Base-by-base conservation (phyloP, 148 eudicot species). In the Camellia granthamiana region DNA sequence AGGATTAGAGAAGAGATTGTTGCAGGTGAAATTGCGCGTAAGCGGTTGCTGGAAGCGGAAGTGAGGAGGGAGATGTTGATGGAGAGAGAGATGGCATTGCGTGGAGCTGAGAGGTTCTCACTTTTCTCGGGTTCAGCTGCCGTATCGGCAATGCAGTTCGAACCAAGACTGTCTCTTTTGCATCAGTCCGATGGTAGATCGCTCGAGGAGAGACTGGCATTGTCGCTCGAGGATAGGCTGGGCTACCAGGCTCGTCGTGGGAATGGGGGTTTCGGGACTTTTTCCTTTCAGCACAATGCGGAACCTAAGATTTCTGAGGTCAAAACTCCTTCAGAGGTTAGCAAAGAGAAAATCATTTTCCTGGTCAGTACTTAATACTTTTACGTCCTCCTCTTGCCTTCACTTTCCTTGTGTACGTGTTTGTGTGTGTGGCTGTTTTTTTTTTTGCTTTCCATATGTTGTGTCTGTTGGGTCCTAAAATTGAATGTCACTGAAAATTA, bases 61-160 rank as follows among this genome's bases (percentile, higher is more conserved):
- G 91, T 92, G 47, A 83, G 93, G 78, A 85, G 90, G 69, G 98
- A 92, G 82, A 51, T 94, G 87, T 78, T 82, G 85, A 8, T 81
- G 69, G 98, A 92, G 84, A 85, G 92, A 19, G 89, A 91, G 18
- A 69, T 89, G 74, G 83, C 84, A 2, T 4, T 81, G 80, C 77
- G 82, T 6, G 74, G 77, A 56, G 43, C 62, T 5, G 72, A 30
- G 30, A 68, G 65, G 21, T 30, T 60, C 4, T 18, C 76, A 2
- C 8, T 49, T 52, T 54, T 75, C 15, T 41, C 38, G n/a, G 5
- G 49, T 2, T 46, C 52, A 6, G 43, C 51, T 2, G 19, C 77
- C 7, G 15, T 75, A 3, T 44, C 60, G 9, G 21, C 83, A 42
- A 70, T 76, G 86, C 78, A 64, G 72, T 13, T 76, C 7, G 82